Evolutionary conservation across 768 basidiomycete genomes (phyloP).

Genomic region (Macrocybe gigantea): DNA sequence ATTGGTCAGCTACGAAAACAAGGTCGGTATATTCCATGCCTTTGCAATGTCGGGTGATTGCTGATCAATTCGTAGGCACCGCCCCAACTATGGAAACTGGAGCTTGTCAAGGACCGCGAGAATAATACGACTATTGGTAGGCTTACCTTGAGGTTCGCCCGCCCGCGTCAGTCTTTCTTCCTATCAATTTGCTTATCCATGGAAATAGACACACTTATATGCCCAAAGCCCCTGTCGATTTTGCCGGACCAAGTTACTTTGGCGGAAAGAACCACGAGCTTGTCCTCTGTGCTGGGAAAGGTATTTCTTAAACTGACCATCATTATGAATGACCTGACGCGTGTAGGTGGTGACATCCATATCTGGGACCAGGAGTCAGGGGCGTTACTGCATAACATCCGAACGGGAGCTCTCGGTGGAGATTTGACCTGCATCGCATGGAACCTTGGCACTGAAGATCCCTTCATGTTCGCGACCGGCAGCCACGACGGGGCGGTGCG

Average conservation of each 20-base stretch:
- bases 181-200: conserved; percentile 3
- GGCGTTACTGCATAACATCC: conserved; percentile 63
- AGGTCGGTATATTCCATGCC: conserved; percentile 30
- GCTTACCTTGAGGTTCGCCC: conserved; percentile 32
- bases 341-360: conserved; percentile 70
- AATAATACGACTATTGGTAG: conserved; percentile 27
- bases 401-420: conserved; percentile 53
- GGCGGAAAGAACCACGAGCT: conserved; percentile 77
- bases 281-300: conserved; percentile 73
- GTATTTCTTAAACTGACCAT: conserved; percentile 21
- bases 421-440: conserved; percentile 79
- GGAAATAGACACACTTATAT: conserved; percentile 61
- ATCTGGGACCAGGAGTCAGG: conserved; percentile 86
- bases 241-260: conserved; percentile 79
- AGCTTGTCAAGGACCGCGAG: conserved; percentile 51
- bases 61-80: conserved; percentile 41
- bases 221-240: conserved; percentile 63
- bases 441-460: conserved; percentile 61
- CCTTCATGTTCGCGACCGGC: conserved; percentile 74
- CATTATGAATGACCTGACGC: conserved; percentile 1
- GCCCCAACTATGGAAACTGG: conserved; percentile 76
- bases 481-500: conserved; percentile 72
- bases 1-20: conserved; percentile 69
- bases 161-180: too few species aligned
- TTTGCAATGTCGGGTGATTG: not conserved